Evolutionary conservation across 148 eudicot genomes (phyloP), one percentile per base, ranked within the genome.

Genomic region (Gaultheria prostrata): DNA sequence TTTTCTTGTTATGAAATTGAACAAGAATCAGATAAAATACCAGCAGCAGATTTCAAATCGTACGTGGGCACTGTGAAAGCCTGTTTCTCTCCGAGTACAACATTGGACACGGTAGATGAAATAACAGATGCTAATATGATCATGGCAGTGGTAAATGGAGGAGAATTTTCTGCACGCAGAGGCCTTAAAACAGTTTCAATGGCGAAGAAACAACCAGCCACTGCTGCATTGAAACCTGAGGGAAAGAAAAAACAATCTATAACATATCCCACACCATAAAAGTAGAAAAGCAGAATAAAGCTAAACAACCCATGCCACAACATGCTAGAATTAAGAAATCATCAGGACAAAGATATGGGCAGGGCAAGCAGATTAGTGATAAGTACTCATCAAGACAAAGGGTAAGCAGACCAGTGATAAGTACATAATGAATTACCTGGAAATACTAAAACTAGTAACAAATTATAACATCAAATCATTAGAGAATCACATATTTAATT

Each of bases 61-160:
- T 94, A 96, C 82, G 91, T 91, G 85, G 99, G 99, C 87, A 96
- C 99, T 12, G 98, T 96, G 89, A 96, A 96, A 87, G 99, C 99
- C 84, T 93, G 91, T 82, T 94, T 94, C 86, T 93, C 92, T 57
- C 98, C 95, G 21, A 96, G 94, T 17, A 94, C 87, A 78, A 90
- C 98, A 87, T 91, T 94, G 76, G 99, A 94, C 79, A 96, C 98
- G 15, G 98, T 93, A 43, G 99, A 96, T 79, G 99, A 94, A 85
- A 96, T 91, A 82, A 96, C 99, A 80, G 97, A 96, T 76, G 98
- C 98, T 82, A 96, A 87, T 63, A 96, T 96, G 61, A 96, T 94
- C 99, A 94, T 94, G 51, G 99, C 98, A 39, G 99, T 96, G 54
- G 99, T 96, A 89, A 94, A 94, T 86, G 99, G 98, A 85, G 99